A percentile compares a stretch with the other conserved stretches of the same genome.
Conservation (phyloP, 345 rosid species). For the Microcos paniculata region DNA sequence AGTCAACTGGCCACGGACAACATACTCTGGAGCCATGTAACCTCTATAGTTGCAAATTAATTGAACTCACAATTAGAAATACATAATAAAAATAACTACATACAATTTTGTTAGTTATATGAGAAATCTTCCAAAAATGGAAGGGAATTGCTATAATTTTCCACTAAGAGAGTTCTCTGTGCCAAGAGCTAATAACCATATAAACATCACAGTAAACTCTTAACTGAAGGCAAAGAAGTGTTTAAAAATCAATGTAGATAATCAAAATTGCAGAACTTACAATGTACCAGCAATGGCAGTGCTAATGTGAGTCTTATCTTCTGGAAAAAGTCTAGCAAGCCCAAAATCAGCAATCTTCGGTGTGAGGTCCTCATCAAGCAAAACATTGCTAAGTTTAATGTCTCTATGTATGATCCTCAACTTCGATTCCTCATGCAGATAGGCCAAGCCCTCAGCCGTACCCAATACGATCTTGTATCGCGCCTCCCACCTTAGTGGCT, state of each 20-base stretch:
- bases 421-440: constrained; percentile 75
- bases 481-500: constrained; percentile 51
- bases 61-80: background rate
- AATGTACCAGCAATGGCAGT: constrained; percentile 85
- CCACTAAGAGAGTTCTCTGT: background rate
- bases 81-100: background rate
- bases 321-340: constrained; percentile 71
- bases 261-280: constrained; percentile 40
- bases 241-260: background rate
- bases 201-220: background rate
- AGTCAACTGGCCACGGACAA: constrained; percentile 66
- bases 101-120: background rate
- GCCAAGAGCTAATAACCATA: background rate
- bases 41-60: constrained; percentile 46
- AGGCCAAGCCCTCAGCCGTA: constrained; percentile 77
- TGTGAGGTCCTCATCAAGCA: constrained; percentile 63
- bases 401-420: constrained; percentile 89
- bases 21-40: constrained; percentile 92
- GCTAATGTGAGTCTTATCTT: constrained; percentile 67
- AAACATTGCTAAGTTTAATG: constrained; percentile 72
- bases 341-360: constrained; percentile 95
- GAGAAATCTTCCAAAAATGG: background rate
- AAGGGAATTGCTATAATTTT: background rate
- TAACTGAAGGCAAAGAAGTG: background rate
- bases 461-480: constrained; percentile 64